Percentiles rank a stretch among this genome's conserved stretches.
Evolutionary conservation across 805 yeast genomes (phyloP).

Genomic region (Saturnispora bothae): DNA sequence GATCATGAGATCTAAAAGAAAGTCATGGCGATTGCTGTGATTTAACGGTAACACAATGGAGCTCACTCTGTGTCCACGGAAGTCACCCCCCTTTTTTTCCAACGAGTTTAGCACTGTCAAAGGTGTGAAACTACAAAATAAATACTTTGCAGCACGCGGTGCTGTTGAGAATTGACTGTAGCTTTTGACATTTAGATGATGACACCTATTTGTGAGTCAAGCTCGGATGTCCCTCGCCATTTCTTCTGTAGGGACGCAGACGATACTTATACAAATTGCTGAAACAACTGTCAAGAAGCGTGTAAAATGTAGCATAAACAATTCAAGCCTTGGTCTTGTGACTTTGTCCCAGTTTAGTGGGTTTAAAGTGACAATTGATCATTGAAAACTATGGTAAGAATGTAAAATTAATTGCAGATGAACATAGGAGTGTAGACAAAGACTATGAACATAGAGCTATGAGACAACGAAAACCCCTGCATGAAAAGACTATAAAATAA

Average conservation of each 20-base stretch:
- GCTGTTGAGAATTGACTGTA: no score
- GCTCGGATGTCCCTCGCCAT: conserved; percentile 15
- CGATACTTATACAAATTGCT: conserved; percentile 12
- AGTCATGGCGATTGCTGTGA: conserved; percentile 19
- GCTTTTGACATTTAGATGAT: conserved; percentile 8
- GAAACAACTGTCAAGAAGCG: neutral
- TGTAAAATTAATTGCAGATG: neutral
- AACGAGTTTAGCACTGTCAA: conserved; percentile 15
- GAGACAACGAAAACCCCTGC: no score
- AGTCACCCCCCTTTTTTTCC: conserved; percentile 12
- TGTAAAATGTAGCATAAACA: no score
- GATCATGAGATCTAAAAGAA: conserved; percentile 14
- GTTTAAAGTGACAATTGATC: no score
- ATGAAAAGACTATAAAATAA: no score
- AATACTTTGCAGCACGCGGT: no score
- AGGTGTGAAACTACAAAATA: conserved; percentile 16
- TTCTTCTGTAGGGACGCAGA: conserved; percentile 15
- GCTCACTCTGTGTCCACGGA: conserved; percentile 19
- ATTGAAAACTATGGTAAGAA: no score
- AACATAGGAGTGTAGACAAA: neutral
- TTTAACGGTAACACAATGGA: conserved; percentile 20
- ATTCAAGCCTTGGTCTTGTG: no score
- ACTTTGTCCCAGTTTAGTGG: no score
- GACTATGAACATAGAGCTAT: no score
- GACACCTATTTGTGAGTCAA: conserved; percentile 16